A percentile compares a stretch with the other conserved stretches of the same genome.
phyloP scores from a whole-genome alignment of 441 rosid genomes.

The Gossypium gossypioides region DNA sequence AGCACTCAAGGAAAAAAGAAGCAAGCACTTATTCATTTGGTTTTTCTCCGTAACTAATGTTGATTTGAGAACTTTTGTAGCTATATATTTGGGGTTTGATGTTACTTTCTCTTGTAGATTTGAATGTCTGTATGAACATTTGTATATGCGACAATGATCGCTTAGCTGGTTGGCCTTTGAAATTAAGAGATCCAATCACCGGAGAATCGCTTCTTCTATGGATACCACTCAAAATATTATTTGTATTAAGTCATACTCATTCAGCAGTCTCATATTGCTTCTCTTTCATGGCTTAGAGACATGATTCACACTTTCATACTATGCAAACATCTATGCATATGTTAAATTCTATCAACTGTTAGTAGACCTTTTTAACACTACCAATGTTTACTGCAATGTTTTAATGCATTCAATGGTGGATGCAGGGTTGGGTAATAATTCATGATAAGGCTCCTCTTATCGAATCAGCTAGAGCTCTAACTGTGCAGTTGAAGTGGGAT shows the following conservation, averaged over 20 bases:
- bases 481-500: constrained; percentile 79
- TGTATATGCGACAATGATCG: neutral
- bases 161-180: neutral
- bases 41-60: neutral
- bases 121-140: neutral
- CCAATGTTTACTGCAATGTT: neutral
- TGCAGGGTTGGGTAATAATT: constrained; percentile 96
- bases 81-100: neutral
- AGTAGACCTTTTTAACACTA: neutral
- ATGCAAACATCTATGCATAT: neutral
- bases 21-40: neutral
- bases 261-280: neutral
- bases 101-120: neutral
- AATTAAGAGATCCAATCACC: neutral
- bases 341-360: neutral
- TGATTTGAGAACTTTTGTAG: neutral
- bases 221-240: neutral
- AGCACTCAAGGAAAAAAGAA: neutral
- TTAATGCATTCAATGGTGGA: constrained; percentile 1
- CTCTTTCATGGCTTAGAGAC: neutral
- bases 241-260: neutral
- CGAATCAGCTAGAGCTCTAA: constrained; percentile 67
- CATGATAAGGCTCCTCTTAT: constrained; percentile 70
- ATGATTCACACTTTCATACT: neutral
- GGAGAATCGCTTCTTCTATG: neutral